Evolutionary conservation across 441 rosid genomes (phyloP).

Genomic region (Daphne laureola): DNA sequence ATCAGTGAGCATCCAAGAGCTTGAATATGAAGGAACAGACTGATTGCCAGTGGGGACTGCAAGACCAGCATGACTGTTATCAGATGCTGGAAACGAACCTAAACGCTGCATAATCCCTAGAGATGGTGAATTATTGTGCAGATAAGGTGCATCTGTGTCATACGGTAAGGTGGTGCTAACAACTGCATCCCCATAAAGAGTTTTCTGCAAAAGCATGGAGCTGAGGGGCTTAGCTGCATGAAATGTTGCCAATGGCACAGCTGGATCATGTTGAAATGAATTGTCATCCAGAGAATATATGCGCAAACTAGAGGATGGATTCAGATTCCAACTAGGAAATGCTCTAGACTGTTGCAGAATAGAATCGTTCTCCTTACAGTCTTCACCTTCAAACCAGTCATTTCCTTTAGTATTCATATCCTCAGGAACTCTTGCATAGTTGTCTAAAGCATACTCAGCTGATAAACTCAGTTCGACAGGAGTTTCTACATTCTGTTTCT

Average conservation of each 20-base stretch:
- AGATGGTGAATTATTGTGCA: constrained; percentile 13
- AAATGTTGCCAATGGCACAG: constrained; percentile 11
- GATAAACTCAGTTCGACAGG: constrained; percentile 16
- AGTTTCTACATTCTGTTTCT: constrained; percentile 12
- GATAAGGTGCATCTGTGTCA: constrained; percentile 20
- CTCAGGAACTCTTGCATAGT: constrained; percentile 18
- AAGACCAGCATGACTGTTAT: constrained; percentile 16
- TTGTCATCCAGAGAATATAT: constrained; percentile 15
- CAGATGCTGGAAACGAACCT: constrained; percentile 13
- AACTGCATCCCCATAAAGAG: constrained; percentile 18
- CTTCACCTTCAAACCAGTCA: constrained; percentile 20
- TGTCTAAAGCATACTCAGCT: constrained; percentile 10
- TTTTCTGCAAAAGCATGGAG: constrained; percentile 16
- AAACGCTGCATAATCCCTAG: constrained; percentile 7
- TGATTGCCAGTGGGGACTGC: constrained; percentile 15
- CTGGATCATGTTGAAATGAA: constrained; percentile 22
- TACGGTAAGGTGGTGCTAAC: constrained; percentile 17
- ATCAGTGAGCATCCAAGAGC: constrained; percentile 4
- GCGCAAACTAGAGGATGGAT: constrained; percentile 13
- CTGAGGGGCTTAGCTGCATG: constrained; percentile 15
- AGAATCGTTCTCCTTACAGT: constrained; percentile 18
- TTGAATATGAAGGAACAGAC: constrained; percentile 12
- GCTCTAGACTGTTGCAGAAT: constrained; percentile 9
- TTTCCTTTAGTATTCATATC: constrained; percentile 13
- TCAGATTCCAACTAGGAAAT: constrained; percentile 11